A percentile compares a stretch with the other conserved stretches of the same genome.
These are phyloP conservation scores for Alnus rubra DNA, from an alignment of 306 rosid genomes.

Conservation along the genomic window DNA sequence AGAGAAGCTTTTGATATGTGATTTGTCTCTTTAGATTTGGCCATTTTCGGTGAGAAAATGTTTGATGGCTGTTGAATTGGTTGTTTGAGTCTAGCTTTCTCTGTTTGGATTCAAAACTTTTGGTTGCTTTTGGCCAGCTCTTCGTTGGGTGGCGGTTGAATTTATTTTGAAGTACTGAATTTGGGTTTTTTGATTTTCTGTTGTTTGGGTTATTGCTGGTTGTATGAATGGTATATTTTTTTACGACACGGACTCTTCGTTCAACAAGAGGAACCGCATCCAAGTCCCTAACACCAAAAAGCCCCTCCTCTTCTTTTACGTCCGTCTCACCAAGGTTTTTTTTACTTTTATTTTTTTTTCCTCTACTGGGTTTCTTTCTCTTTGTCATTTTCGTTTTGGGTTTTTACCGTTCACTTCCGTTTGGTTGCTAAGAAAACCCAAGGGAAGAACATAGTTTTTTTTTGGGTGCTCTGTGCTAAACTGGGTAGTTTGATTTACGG, in stretches of 20 bases:
- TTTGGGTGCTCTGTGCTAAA: no score
- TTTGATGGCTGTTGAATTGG: background rate
- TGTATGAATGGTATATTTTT: no score
- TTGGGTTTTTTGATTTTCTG: background rate
- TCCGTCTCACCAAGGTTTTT: conserved; percentile 65
- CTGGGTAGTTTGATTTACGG: background rate
- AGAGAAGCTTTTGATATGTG: conserved; percentile 48
- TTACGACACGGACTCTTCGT: conserved; percentile 37
- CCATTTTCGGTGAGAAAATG: conserved; percentile 13
- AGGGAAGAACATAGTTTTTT: background rate
- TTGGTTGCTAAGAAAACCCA: background rate
- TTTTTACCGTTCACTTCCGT: no score
- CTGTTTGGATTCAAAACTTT: background rate
- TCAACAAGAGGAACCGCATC: conserved; percentile 63
- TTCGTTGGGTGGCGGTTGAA: background rate
- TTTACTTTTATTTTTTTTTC: background rate
- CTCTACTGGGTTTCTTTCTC: no score
- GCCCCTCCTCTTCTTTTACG: conserved; percentile 67
- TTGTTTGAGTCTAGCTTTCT: background rate
- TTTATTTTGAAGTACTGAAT: no score
- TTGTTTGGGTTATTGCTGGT: background rate
- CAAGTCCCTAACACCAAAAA: conserved; percentile 76
- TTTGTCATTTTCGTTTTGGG: no score
- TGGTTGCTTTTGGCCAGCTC: background rate
- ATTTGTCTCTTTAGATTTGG: conserved; percentile 17